Evolutionary conservation across 345 rosid species (phyloP), one percentile per base, ranked within the genome.

Genomic region (Hibiscus mutabilis): DNA sequence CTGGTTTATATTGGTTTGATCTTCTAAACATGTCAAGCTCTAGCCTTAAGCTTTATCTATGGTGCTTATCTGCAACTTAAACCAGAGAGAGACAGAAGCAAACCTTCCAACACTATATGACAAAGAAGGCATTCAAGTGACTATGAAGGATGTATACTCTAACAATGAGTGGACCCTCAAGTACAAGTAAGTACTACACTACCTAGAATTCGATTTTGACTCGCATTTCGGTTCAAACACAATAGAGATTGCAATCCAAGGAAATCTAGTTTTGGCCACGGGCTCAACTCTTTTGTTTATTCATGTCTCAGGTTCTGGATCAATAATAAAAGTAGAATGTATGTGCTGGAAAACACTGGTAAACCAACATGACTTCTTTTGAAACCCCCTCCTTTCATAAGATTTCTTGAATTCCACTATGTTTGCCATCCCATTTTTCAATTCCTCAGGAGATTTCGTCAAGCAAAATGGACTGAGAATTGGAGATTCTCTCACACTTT

Each of bases 271-370:
- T 37, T 37, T 37, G 10, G 10, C 6, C 10, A 37, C 42, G 44
- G 44, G 12, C 27, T 56, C 1, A 56, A 56, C 29, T 56, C 14
- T 19, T 63, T 16, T 60, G 56, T 72, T 56, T 22, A 56, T 47
- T 35, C n/a, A 70, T 46, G 29, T 65, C 69, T n/a, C 77, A 94
- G 97, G 87, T 94, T 68, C 76, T 94, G 98, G 98, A 58, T 78
- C 44, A 94, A 88, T 68, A 89, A 88, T 76, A 87, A 83, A 53
- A 94, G 98, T 75, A 84, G 97, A 60, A 94, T 94, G 97, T 94
- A 91, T 75, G 85, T 94, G 72, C 85, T 91, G 13, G 95, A 91
- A 75, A 85, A 90, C 74, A 83, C 97, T 77, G 91, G 98, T 89
- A 67, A 35, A 35, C 40, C 40, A 35, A 35, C 40, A 14, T 31